Conservation (phyloP, 768 basidiomycete genomes). For the Serendipita sp. region DNA sequence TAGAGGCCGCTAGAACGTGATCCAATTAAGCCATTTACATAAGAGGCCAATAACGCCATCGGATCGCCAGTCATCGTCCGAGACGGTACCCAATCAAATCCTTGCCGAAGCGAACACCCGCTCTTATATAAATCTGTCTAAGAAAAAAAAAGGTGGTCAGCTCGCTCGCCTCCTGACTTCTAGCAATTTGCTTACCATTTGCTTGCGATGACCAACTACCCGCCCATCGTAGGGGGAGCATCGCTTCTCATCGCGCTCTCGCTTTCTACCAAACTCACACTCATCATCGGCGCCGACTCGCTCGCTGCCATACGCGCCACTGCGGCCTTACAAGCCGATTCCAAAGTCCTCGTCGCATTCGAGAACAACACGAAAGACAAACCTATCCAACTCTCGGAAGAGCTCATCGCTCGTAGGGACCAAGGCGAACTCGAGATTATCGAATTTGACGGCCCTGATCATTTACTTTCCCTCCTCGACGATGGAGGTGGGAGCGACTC, state of each 20-base stretch:
- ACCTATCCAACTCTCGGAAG: constrained; percentile 37
- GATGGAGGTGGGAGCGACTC: no score
- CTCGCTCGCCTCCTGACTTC: no score
- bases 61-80: background rate
- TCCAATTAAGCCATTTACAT: no score
- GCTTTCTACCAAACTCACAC: constrained; percentile 33
- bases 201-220: background rate
- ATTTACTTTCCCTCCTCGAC: constrained; percentile 18
- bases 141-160: no score
- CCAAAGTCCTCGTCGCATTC: constrained; percentile 48
- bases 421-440: constrained; percentile 41
- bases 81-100: no score
- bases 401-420: constrained; percentile 48
- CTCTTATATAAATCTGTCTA: no score
- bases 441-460: constrained; percentile 35
- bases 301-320: constrained; percentile 79
- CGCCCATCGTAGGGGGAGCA: constrained; percentile 31
- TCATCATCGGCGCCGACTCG: constrained; percentile 64
- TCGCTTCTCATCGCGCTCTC: constrained; percentile 69
- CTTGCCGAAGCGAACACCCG: no score
- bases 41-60: background rate
- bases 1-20: no score
- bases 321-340: constrained; percentile 65
- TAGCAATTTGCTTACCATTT: no score
- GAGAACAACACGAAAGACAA: constrained; percentile 23